Evolutionary conservation across 768 basidiomycete genomes (phyloP).

Genomic region (Suillus brevipes): DNA sequence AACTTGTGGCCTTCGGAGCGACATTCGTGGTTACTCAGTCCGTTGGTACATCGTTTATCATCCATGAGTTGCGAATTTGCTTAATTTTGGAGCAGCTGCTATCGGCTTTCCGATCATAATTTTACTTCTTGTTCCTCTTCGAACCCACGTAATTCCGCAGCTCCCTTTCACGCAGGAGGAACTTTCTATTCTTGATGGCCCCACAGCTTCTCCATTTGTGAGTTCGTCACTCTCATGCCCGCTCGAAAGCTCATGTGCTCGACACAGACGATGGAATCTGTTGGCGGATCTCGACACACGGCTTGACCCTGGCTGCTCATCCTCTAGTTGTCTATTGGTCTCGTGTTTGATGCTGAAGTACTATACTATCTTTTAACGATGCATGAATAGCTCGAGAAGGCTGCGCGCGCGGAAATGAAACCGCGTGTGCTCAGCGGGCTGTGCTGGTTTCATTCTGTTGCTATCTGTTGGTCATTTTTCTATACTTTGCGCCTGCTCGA

Average conservation of each 20-base stretch:
- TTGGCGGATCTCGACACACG: slow-evolving; percentile 32
- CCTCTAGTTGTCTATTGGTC: background rate
- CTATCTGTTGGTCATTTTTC: too few relatives aligned
- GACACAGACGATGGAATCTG: slow-evolving; percentile 44
- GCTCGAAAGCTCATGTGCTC: background rate
- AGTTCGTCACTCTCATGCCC: slow-evolving; percentile 33
- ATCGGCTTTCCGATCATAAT: slow-evolving; percentile 93
- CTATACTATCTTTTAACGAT: background rate
- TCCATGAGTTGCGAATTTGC: background rate
- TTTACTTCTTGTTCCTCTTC: slow-evolving; percentile 75
- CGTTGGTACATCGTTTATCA: slow-evolving; percentile 50
- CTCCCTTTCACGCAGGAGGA: slow-evolving; percentile 79
- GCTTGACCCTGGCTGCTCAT: background rate
- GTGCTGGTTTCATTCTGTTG: too few relatives aligned
- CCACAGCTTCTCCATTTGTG: slow-evolving; percentile 85
- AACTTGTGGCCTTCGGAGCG: slow-evolving; percentile 81
- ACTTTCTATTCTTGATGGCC: slow-evolving; percentile 82
- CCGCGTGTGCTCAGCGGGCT: too few relatives aligned
- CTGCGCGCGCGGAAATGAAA: too few relatives aligned
- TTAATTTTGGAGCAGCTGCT: slow-evolving; percentile 52
- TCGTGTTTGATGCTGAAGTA: background rate
- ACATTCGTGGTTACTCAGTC: slow-evolving; percentile 93
- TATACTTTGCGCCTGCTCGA: too few relatives aligned
- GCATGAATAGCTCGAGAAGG: too few relatives aligned
- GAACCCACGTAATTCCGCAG: slow-evolving; percentile 68